Percentiles rank a stretch among this genome's conserved stretches.
These are phyloP conservation scores for Medicago ruthenica DNA, from an alignment of 306 rosid species.

Conservation along the genomic window DNA sequence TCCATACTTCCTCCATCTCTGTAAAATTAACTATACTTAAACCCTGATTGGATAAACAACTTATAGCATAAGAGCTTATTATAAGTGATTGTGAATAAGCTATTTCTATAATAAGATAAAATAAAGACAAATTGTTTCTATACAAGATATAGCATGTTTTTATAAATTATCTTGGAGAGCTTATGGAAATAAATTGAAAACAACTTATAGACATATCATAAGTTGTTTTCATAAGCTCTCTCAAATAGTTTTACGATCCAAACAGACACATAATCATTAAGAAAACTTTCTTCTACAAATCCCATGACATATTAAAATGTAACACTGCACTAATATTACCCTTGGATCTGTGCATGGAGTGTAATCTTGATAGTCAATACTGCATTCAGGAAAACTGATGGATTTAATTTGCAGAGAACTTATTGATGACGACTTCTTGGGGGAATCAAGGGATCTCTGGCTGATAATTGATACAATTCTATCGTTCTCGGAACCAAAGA, in stretches of 20 bases:
- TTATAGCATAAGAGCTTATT: neutral
- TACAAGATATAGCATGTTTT: neutral
- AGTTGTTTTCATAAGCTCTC: neutral
- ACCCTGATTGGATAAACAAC: neutral
- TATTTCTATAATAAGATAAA: neutral
- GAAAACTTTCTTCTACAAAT: constrained; percentile 27
- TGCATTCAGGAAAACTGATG: constrained; percentile 69
- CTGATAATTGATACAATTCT: constrained; percentile 42
- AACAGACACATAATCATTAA: neutral
- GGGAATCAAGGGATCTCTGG: constrained; percentile 50
- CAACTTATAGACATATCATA: neutral
- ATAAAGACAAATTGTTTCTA: neutral
- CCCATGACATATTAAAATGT: constrained; percentile 16
- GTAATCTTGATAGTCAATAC: constrained; percentile 78
- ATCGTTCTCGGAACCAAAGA: constrained; percentile 72
- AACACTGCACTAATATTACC: constrained; percentile 52
- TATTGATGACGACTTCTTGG: constrained; percentile 50
- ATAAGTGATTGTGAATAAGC: neutral
- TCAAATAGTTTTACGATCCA: neutral
- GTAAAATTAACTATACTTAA: constrained; percentile 48
- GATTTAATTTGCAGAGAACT: constrained; percentile 65
- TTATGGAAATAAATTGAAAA: neutral
- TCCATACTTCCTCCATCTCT: constrained; percentile 95
- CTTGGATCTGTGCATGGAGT: constrained; percentile 99
- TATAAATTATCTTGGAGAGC: neutral